Evolutionary conservation across 257 asterid genomes (phyloP).

Genomic region (Solanum lycopersicoides): DNA sequence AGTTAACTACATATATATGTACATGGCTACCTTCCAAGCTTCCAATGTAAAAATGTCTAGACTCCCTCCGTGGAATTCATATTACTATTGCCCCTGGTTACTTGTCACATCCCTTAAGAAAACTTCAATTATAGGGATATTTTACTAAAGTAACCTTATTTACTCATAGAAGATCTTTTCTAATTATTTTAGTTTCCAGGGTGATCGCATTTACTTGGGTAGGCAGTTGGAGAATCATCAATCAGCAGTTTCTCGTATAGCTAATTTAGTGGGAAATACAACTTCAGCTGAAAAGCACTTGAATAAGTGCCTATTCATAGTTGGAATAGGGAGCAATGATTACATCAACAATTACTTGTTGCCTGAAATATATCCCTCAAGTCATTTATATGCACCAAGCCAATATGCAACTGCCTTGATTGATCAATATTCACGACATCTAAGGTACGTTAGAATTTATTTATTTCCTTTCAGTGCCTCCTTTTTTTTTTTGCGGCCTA

Average conservation of each 20-base stretch:
- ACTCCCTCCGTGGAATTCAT: too few species aligned
- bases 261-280: background rate
- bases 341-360: slow-evolving; percentile 42
- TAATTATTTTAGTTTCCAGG: slow-evolving; percentile 3
- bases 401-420: slow-evolving; percentile 27
- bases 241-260: background rate
- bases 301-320: slow-evolving; percentile 29
- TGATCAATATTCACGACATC: slow-evolving; percentile 2
- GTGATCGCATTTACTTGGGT: slow-evolving; percentile 1
- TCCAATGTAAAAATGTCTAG: background rate
- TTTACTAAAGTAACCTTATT: too few species aligned
- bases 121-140: too few species aligned
- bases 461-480: background rate
- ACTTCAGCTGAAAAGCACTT: slow-evolving; percentile 2
- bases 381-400: slow-evolving; percentile 17
- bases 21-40: background rate
- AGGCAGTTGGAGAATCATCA: slow-evolving; percentile 10
- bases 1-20: too few species aligned
- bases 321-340: slow-evolving; percentile 48
- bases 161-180: background rate
- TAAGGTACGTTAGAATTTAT: background rate
- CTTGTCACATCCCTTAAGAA: too few species aligned
- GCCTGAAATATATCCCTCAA: slow-evolving; percentile 5
- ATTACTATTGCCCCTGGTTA: too few species aligned
- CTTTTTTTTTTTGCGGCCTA: too few species aligned